Evolutionary conservation across 805 yeast genomes (phyloP).

Genomic region (Debaryomyces tyrocola): DNA sequence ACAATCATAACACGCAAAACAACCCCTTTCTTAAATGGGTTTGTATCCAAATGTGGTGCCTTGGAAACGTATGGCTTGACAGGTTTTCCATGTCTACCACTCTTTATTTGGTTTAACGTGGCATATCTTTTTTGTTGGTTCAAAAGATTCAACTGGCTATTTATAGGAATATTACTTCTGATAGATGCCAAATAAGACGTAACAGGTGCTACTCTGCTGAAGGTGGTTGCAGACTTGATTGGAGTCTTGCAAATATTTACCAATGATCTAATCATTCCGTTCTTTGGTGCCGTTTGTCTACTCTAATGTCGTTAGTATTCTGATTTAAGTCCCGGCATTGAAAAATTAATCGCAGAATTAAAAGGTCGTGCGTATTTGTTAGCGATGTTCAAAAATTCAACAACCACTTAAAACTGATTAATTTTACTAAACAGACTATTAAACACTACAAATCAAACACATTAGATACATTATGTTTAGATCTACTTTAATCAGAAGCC

Average conservation of each 20-base stretch:
- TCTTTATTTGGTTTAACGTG: slow-evolving; percentile 74
- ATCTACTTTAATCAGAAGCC: slow-evolving; percentile 24
- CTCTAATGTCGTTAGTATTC: too few species aligned
- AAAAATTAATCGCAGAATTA: neutral
- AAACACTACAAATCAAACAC: neutral
- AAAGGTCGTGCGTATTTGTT: neutral
- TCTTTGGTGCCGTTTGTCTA: too few species aligned
- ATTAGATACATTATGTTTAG: slow-evolving; percentile 27
- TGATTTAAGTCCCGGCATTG: neutral
- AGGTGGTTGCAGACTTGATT: neutral
- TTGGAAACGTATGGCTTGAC: slow-evolving; percentile 51
- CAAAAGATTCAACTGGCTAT: slow-evolving; percentile 8
- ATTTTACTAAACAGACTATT: neutral
- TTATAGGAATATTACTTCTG: slow-evolving; percentile 13
- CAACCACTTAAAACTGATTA: slow-evolving; percentile 6
- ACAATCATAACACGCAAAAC: slow-evolving; percentile 90
- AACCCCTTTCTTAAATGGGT: slow-evolving; percentile 91
- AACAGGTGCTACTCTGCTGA: slow-evolving; percentile 1
- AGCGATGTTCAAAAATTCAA: slow-evolving; percentile 1
- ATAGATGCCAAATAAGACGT: slow-evolving; percentile 14
- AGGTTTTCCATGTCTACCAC: slow-evolving; percentile 56
- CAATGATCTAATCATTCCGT: slow-evolving; percentile 19
- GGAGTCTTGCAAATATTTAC: slow-evolving; percentile 5
- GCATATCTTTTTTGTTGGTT: slow-evolving; percentile 52
- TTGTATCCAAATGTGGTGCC: slow-evolving; percentile 79